A percentile compares a stretch with the other conserved stretches of the same genome.
Evolutionary conservation across 305 asterid species (phyloP).

Genomic region (Solanum aculeatissimum): DNA sequence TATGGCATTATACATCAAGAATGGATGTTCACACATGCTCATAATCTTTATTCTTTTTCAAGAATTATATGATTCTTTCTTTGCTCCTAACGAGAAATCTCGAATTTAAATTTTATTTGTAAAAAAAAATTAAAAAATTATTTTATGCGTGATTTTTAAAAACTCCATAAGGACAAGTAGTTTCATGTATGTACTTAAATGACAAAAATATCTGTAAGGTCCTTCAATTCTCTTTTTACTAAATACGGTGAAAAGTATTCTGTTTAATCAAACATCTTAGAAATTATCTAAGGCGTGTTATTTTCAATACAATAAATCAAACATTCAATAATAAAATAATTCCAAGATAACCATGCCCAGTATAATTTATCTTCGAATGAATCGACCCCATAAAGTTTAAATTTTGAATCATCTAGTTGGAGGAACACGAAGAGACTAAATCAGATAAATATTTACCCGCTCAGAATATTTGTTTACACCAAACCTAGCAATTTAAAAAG

Average conservation of each 20-base stretch:
- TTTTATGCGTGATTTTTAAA: too few relatives aligned
- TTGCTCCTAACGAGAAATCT: too few relatives aligned
- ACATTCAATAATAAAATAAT: too few relatives aligned
- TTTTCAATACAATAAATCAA: background rate
- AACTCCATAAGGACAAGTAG: too few relatives aligned
- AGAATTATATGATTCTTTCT: too few relatives aligned
- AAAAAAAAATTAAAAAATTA: too few relatives aligned
- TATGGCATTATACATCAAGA: too few relatives aligned
- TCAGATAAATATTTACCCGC: background rate
- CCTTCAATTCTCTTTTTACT: background rate
- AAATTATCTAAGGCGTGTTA: background rate
- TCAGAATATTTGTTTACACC: too few relatives aligned
- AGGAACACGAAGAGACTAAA: accelerated
- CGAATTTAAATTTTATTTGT: too few relatives aligned
- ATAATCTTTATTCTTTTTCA: too few relatives aligned
- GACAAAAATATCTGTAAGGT: background rate
- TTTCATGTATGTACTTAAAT: background rate
- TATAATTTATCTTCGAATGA: background rate
- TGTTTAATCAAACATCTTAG: background rate
- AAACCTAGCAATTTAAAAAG: background rate
- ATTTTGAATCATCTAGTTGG: accelerated
- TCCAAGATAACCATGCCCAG: background rate
- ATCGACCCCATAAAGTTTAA: background rate
- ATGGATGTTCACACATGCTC: too few relatives aligned
- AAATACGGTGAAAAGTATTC: background rate